phyloP scores from a whole-genome alignment of 2,329 filamentous ascomycete genomes.

The Calonectria multiphialidica region DNA sequence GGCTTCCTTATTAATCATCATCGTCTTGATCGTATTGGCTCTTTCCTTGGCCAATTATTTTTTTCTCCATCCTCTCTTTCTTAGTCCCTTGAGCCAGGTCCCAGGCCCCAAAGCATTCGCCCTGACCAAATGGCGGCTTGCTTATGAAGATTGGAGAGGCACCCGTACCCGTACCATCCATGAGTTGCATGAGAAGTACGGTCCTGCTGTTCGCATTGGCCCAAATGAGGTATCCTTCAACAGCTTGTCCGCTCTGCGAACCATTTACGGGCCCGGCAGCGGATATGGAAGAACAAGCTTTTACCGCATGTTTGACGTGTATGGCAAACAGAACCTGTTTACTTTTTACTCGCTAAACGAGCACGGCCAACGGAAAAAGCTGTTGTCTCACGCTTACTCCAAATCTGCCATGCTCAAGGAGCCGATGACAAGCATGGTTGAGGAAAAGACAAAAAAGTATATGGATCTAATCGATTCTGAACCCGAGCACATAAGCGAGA shows the following conservation, averaged over 20 bases:
- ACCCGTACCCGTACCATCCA: constrained; percentile 56
- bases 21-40: background rate
- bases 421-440: constrained; percentile 47
- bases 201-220: constrained; percentile 59
- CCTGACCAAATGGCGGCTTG: constrained; percentile 58
- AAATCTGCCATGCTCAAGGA: constrained; percentile 47
- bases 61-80: constrained; percentile 33
- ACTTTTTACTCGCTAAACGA: constrained; percentile 57
- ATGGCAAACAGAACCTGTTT: constrained; percentile 64
- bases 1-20: background rate
- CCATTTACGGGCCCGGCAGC: constrained; percentile 66
- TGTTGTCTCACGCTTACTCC: constrained; percentile 64
- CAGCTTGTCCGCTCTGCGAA: constrained; percentile 58
- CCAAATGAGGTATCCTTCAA: constrained; percentile 59
- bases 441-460: constrained; percentile 47
- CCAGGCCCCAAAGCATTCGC: constrained; percentile 56
- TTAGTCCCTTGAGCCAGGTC: constrained; percentile 36
- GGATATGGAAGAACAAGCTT: constrained; percentile 63
- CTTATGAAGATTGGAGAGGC: constrained; percentile 57
- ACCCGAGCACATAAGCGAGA: constrained; percentile 27
- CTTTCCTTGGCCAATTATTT: background rate
- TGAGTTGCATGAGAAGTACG: constrained; percentile 58
- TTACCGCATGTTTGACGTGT: constrained; percentile 68
- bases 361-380: constrained; percentile 64
- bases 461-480: constrained; percentile 41